Evolutionary conservation across 129 eudicot genomes (phyloP), one percentile per base, ranked within the genome.

Genomic region (Ambrosia artemisiifolia): DNA sequence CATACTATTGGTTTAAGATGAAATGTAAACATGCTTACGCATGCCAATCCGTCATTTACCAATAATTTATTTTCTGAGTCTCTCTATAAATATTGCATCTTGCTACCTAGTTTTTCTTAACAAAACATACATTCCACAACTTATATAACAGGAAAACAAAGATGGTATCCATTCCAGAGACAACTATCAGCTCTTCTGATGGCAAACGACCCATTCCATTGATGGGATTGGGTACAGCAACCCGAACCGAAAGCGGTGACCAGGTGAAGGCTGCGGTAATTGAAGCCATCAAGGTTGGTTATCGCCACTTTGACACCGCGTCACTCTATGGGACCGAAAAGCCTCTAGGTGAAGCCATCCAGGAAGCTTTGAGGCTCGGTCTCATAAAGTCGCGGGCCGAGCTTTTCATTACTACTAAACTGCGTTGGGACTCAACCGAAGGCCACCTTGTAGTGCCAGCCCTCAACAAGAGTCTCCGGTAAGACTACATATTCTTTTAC

Each of bases 271-370:
- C 76, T 1, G 91, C 84, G 20, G 20, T 86, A 11, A 2, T 86
- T 8, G 88, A 83, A 65, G 91, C 91, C 72, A 86, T 86, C 24
- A 83, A 75, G 56, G 73, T 48, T 5, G 91, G 91, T 11, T 83
- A 83, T 59, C 86, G 91, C 48, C 91, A 86, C 67, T 83, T 86
- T 61, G 91, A 86, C 75, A 86, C 91, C 1, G 88, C 91, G 0
- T 32, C 79, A 5, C 19, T 73, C 7, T 86, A 86, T n/a, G 70
- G 69, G 7, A 65, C 88, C 1, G 91, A 86, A 65, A 66, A 71
- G 55, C 17, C 80, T 18, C 64, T 86, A 2, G 88, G 88, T 0
- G 74, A 73, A 50, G 91, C 84, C 33, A 67, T 86, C 5, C 43
- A 8, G 3, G 85, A 83, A 60, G 88, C 83, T 5, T 36, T 86